phyloP scores from a whole-genome alignment of 2,329 filamentous ascomycete genomes.

The Hymenoscyphus fructigenus region DNA sequence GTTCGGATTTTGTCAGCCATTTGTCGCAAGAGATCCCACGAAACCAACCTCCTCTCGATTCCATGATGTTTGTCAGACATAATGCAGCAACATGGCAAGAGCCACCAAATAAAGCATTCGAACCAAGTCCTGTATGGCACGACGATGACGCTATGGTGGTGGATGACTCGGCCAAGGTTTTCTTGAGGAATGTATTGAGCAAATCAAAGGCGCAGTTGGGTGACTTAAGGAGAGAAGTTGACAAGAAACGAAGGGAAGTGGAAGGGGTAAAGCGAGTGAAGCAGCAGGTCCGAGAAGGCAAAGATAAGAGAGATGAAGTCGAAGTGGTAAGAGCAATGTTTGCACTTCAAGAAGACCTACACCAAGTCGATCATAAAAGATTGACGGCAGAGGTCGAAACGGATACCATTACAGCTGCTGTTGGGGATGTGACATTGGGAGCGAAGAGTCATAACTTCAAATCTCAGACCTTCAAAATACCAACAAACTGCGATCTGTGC shows the following conservation, averaged over 20 bases:
- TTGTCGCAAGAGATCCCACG: conserved; percentile 79
- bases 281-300: conserved; percentile 75
- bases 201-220: conserved; percentile 86
- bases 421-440: conserved; percentile 89
- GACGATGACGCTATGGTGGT: conserved; percentile 85
- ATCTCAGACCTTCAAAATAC: conserved; percentile 98
- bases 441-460: conserved; percentile 98
- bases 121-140: conserved; percentile 95
- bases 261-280: conserved; percentile 73
- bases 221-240: conserved; percentile 77
- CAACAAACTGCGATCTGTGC: conserved; percentile 96
- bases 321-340: conserved; percentile 83
- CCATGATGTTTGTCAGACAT: conserved; percentile 96
- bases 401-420: conserved; percentile 83
- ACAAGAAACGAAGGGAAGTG: conserved; percentile 83
- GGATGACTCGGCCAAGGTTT: conserved; percentile 85
- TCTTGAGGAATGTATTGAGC: conserved; percentile 83
- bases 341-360: conserved; percentile 77
- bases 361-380: conserved; percentile 79
- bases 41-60: conserved; percentile 86
- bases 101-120: conserved; percentile 80
- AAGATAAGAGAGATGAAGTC: conserved; percentile 85
- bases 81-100: conserved; percentile 83
- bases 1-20: conserved; percentile 68
- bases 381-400: conserved; percentile 91